These are phyloP conservation scores for Dendrobium nobile DNA, from an alignment of 106 monocot genomes.

Conservation along the genomic window DNA sequence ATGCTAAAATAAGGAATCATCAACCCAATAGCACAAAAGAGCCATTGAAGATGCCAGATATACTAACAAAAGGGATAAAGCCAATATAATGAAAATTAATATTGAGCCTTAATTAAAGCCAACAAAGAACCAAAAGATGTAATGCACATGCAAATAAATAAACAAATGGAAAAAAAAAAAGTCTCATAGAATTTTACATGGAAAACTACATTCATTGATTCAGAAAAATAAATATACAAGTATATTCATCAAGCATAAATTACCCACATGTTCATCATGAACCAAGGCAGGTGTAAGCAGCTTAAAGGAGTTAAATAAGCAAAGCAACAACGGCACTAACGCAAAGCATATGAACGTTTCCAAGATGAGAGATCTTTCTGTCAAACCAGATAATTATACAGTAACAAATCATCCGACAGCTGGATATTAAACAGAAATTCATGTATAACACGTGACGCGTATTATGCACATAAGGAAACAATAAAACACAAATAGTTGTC, in stretches of 20 bases:
- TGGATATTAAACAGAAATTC: not conserved
- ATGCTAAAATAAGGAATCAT: too few relatives aligned
- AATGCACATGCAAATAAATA: not conserved
- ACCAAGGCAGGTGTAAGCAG: not conserved
- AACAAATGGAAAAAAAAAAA: not conserved
- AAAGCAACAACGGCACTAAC: not conserved
- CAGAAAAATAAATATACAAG: too few relatives aligned
- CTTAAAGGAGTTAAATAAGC: not conserved
- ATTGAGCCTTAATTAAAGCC: too few relatives aligned
- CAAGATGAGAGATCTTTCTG: not conserved
- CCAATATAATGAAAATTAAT: too few relatives aligned
- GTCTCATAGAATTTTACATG: not conserved
- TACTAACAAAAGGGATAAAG: too few relatives aligned
- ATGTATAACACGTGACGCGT: not conserved
- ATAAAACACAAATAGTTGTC: not conserved
- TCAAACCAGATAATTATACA: not conserved
- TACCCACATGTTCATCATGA: not conserved
- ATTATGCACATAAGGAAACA: not conserved
- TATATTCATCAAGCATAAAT: too few relatives aligned
- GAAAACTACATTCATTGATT: not conserved
- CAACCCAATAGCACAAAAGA: too few relatives aligned
- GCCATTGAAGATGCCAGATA: too few relatives aligned
- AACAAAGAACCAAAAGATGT: not conserved
- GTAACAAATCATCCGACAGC: not conserved
- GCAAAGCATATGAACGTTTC: not conserved